Percentiles rank a stretch among this genome's conserved stretches.
These are phyloP conservation scores for Lepidium campestre DNA, from an alignment of 441 rosid genomes.

Conservation along the genomic window DNA sequence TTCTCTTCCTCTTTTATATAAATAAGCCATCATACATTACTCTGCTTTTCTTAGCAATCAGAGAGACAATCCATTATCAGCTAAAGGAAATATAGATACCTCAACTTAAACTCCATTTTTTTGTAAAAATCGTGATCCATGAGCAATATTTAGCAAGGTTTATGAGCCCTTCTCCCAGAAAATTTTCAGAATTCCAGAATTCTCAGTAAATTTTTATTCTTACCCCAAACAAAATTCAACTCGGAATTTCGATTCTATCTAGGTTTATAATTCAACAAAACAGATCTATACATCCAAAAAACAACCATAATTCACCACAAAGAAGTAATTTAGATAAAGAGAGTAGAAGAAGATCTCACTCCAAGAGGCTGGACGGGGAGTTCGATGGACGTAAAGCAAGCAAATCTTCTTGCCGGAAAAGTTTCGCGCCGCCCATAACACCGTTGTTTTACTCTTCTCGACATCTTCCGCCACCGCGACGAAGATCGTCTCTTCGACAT, in stretches of 20 bases:
- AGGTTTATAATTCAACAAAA: neutral
- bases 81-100: neutral
- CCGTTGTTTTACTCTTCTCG: constrained; percentile 46
- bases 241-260: neutral
- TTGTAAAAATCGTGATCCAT: neutral
- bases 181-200: neutral
- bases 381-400: constrained; percentile 70
- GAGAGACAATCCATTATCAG: neutral
- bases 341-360: constrained; percentile 41
- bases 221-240: neutral
- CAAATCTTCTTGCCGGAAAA: constrained; percentile 69
- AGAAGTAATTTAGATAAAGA: neutral
- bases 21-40: neutral
- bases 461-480: constrained; percentile 73
- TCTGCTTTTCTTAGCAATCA: neutral
- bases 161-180: neutral
- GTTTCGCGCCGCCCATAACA: constrained; percentile 64
- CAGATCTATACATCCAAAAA: constrained; percentile 4
- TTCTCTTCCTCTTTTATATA: neutral
- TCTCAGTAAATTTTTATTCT: neutral
- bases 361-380: constrained; percentile 34
- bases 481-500: constrained; percentile 58
- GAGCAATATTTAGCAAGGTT: neutral
- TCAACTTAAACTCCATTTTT: neutral
- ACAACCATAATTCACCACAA: neutral